Evolutionary conservation across 2,329 filamentous ascomycete genomes (phyloP), one percentile per base, ranked within the genome.

Genomic region (Phialocephala subalpina): DNA sequence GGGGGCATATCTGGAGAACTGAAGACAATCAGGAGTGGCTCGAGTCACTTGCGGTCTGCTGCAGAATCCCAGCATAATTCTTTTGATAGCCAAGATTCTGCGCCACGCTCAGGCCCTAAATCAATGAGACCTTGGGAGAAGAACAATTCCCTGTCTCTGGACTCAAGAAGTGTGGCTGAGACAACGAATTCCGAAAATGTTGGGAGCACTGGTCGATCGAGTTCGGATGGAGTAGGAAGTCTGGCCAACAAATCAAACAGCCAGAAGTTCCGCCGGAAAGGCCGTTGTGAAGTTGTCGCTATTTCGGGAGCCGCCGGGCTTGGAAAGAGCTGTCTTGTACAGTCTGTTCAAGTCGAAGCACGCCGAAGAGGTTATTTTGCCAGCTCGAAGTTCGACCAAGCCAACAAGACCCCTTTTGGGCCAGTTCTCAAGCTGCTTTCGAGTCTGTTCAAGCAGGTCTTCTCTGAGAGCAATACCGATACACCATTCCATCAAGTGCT

Each of bases 361-460:
- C 81, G 88, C 58, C 82, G 85, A 55, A 83, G 84, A 65, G 88
- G 88, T 2, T 90, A 90, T 73, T 90, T 87, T 72, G 86, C 87
- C 7, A 89, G 86, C 36, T 85, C 88, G 47, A 90, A 90, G 73
- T 90, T 90, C 66, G 88, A 91, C 72, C 86, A 84, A 0, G 84
- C 87, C 0, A 82, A 85, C 70, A 84, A 84, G 70, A 86, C 82
- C 9, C 86, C 88, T 3, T 90, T 89, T 74, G 87, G 87, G 0
- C 88, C 88, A 3, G 77, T 90, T 45, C 81, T 90, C 29, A 89
- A 87, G 76, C 77, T 90, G n/a, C 77, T 90, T 12, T 90, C 87
- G 12, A 90, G 87, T 22, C 78, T 91, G 18, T 90, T 90, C 77
- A 87, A 87, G 72, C 88, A 91, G 74, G 86, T 90, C 2, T 90